Conservation (phyloP, 2,329 filamentous ascomycete species). For the Delphinella strobiligena region DNA sequence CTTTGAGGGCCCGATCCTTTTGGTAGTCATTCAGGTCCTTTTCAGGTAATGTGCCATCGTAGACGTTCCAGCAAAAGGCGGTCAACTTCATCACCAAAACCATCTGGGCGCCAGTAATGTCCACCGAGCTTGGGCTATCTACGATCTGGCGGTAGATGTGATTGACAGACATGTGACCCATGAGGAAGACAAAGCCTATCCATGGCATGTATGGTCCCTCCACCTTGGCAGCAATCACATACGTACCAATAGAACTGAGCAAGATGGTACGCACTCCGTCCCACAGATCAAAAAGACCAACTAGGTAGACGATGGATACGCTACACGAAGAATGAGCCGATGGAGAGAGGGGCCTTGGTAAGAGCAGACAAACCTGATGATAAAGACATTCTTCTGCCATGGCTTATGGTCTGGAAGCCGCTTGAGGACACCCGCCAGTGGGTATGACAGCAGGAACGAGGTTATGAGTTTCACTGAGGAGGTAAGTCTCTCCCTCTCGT, state of each 20-base stretch:
- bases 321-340: too few species aligned
- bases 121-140: slow-evolving; percentile 54
- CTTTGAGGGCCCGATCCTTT: slow-evolving; percentile 62
- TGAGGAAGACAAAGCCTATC: slow-evolving; percentile 85
- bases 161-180: slow-evolving; percentile 88
- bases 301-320: slow-evolving; percentile 76
- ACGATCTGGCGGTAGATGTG: slow-evolving; percentile 72
- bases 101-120: slow-evolving; percentile 95
- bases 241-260: slow-evolving; percentile 68
- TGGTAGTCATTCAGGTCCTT: slow-evolving; percentile 77
- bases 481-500: slow-evolving; percentile 10
- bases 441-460: slow-evolving; percentile 85
- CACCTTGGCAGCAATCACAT: slow-evolving; percentile 71
- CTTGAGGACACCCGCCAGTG: slow-evolving; percentile 78
- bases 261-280: slow-evolving; percentile 65
- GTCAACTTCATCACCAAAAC: slow-evolving; percentile 95
- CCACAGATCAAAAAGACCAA: slow-evolving; percentile 92
- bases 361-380: slow-evolving; percentile 48
- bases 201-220: slow-evolving; percentile 94
- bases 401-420: slow-evolving; percentile 77
- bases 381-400: slow-evolving; percentile 77
- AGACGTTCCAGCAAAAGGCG: slow-evolving; percentile 96
- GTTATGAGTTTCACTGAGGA: slow-evolving; percentile 76
- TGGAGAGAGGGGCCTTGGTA: too few species aligned
- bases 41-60: slow-evolving; percentile 72